Evolutionary conservation across 1,139 yeast genomes (phyloP).

Genomic region (Pichia norvegensis): DNA sequence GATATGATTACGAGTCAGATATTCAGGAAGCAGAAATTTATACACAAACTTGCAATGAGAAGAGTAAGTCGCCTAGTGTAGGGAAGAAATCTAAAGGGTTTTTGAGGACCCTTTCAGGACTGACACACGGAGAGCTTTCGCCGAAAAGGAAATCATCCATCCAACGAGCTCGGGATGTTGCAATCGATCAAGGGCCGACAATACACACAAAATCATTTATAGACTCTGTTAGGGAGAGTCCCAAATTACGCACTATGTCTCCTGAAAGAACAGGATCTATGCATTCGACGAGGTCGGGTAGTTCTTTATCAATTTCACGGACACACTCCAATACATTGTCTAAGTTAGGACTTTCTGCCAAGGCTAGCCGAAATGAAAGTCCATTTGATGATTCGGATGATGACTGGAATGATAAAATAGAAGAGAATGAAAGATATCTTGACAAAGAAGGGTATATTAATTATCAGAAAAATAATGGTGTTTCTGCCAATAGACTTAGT

Average conservation of each 20-base stretch:
- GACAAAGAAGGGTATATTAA: not conserved
- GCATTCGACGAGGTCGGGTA: conserved; percentile 6
- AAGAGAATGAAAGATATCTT: conserved; percentile 4
- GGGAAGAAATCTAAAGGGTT: conserved; percentile 6
- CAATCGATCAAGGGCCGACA: conserved; percentile 9
- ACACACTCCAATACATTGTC: conserved; percentile 10
- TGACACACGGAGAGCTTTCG: conserved; percentile 9
- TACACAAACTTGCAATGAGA: not conserved
- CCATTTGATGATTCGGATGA: conserved; percentile 14
- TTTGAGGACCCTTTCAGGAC: conserved; percentile 8
- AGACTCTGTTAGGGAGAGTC: conserved; percentile 10
- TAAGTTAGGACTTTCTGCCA: conserved; percentile 3
- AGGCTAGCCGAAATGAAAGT: not conserved
- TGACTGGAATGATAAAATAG: conserved; percentile 12
- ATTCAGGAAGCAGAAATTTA: conserved; percentile 3
- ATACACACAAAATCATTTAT: conserved; percentile 13
- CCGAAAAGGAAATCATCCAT: conserved; percentile 11
- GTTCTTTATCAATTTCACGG: conserved; percentile 10
- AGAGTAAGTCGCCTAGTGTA: not conserved
- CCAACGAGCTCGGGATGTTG: conserved; percentile 8
- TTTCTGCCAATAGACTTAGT: not conserved
- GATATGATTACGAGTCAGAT: conserved; percentile 7
- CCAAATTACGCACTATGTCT: conserved; percentile 9
- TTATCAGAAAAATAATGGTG: not conserved
- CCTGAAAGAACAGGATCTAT: conserved; percentile 9